Evolutionary conservation across 1,284 basidiomycete species (phyloP), one percentile per base, ranked within the genome.

Genomic region (Takashimella koratensis): DNA sequence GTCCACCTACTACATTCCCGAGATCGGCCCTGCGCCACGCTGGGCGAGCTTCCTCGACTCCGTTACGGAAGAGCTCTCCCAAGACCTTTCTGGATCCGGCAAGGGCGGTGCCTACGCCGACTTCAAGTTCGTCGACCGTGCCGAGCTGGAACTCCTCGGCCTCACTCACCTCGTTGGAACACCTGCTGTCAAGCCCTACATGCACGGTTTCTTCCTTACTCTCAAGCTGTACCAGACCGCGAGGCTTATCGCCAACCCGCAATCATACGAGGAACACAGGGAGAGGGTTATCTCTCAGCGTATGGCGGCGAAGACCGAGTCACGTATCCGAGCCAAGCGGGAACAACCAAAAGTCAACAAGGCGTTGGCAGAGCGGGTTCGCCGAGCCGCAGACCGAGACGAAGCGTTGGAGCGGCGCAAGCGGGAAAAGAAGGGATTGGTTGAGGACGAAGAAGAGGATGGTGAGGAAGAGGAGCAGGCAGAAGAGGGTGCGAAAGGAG

Each of bases 21-120:
- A 95, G 63, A 83, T 99, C 4, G 96, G 96, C 0, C 94, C 94
- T 3, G 96, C 96, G 12, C 95, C 96, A 0, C 84, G 85, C 63
- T 99, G 96, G 96, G 93, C 91, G 47, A 87, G 86, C 68, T 99
- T 98, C 85, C 83, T 99, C 54, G 96, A 99, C 78, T 92, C 90
- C 64, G 87, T 98, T 69, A 98, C 96, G 0, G 96, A 99, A 73
- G 93, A 97, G 73, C 87, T 97, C 84, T 94, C 94, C 67, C 88
- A 91, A 67, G 87, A 89, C 68, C 52, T 59, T 0, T 61, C 59
- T n/a, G 72, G 76, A 21, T 68, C 64, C 4, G 76, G 74, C 25
- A 77, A 77, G 63, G 76, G 79, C 27, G 30, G 30, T 36, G 76
- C 80, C 12, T 99, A 98, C 75, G 87, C 95, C 71, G 96, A 98